Evolutionary conservation across 2,329 filamentous ascomycete genomes (phyloP).

Genomic region (Colletotrichum somersetense): DNA sequence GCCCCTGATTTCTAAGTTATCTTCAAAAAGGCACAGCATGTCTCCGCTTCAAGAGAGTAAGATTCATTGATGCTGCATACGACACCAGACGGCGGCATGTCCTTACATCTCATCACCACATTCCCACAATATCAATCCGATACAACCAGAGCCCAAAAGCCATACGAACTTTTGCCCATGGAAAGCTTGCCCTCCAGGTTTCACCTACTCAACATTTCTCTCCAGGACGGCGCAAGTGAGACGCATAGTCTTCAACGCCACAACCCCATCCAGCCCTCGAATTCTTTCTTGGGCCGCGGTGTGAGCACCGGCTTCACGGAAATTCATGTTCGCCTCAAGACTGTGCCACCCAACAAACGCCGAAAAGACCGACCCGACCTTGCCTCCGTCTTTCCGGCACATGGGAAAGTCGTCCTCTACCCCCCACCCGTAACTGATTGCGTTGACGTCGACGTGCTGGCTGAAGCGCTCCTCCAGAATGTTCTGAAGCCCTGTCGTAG

Average conservation of each 20-base stretch:
- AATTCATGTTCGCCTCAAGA: not conserved
- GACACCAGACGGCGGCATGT: not conserved
- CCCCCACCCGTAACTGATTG: constrained; percentile 19
- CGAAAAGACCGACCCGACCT: constrained; percentile 9
- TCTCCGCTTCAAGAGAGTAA: not conserved
- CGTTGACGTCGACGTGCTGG: not conserved
- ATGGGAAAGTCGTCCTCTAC: constrained; percentile 27
- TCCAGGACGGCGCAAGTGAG: not conserved
- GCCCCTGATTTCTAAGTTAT: not conserved
- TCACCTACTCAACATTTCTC: not conserved
- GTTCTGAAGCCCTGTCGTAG: not conserved
- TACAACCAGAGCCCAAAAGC: not conserved
- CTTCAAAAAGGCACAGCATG: not conserved
- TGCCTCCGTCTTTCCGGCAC: not conserved
- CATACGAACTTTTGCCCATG: not conserved
- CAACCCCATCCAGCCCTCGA: not conserved
- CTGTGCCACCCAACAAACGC: constrained; percentile 17
- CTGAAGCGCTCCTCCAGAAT: constrained; percentile 34
- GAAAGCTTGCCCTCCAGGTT: no score
- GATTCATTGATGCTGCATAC: not conserved
- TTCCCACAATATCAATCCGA: not conserved
- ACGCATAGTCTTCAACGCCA: not conserved
- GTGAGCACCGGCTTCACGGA: not conserved
- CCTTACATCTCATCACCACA: not conserved
- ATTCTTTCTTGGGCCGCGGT: not conserved